Evolutionary conservation across 768 basidiomycete genomes (phyloP), one percentile per base, ranked within the genome.

Genomic region (Suillus americanus): DNA sequence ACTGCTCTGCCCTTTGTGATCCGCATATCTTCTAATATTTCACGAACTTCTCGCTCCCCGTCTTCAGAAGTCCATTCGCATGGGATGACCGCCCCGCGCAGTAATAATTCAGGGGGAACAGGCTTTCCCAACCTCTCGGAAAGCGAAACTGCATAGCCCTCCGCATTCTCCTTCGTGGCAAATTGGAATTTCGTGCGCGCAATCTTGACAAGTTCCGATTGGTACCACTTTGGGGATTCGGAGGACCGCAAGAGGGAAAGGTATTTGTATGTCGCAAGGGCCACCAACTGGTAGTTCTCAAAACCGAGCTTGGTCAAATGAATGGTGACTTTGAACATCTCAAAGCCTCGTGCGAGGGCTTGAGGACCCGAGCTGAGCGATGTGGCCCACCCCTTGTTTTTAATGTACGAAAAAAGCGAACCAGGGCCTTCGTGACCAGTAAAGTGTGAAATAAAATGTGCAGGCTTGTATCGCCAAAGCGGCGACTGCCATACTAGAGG

Each of bases 391-490:
- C 94, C 92, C 71, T 90, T 91, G 66, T 83, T 82, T 79, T 97
- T 99, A 63, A 99, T 82, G 74, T 95, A 94, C 1, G 95, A 93
- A 70, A 92, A 84, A 37, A 99, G 78, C 1, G 97, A 98, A 2
- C 97, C 97, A 41, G 90, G 88, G 1, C 95, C 95, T 78, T 98
- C 95, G 72, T 98, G 94, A 0, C 95, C 95, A 38, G 95, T 77
- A 71, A 97, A 88, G 72, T 95, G 92, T 4, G 87, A 82, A 28
- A 98, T 73, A 74, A 93, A 90, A 62, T 85, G 75, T 6, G 81
- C 86, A 5, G 96, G 95, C 77, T 96, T 91, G 74, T 88, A 79
- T 69, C 87, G 84, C 92, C 94, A 86, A 70, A 87, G 75, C 63
- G 84, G 84, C 63, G 90, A 79, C 79, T 95, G 84, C 78, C 89